These are phyloP conservation scores for Solanum rostratum DNA, from an alignment of 257 asterid genomes.

Conservation along the genomic window DNA sequence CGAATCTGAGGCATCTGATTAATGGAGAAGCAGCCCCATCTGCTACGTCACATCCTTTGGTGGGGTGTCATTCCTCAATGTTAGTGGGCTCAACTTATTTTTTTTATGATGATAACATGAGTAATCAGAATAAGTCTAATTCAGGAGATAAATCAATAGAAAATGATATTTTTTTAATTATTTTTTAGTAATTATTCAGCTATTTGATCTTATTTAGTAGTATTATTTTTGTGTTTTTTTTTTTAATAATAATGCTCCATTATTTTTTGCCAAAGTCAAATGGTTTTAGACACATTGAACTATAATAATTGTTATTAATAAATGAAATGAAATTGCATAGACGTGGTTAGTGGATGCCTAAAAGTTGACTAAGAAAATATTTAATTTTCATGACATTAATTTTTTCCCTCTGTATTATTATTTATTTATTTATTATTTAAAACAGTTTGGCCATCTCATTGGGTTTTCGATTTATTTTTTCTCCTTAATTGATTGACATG, in stretches of 20 bases:
- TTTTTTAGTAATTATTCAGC: neutral
- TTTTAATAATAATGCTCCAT: neutral
- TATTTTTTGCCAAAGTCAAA: neutral
- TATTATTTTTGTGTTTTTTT: neutral
- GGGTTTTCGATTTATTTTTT: neutral
- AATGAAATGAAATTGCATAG: neutral
- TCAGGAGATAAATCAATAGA: too few species aligned
- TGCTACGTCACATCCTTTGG: too few species aligned
- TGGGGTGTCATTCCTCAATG: neutral
- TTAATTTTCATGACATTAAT: neutral
- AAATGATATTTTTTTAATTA: too few species aligned
- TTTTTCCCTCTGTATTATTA: neutral
- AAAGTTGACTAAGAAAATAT: neutral
- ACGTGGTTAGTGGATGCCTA: neutral
- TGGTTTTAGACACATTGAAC: neutral
- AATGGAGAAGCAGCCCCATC: too few species aligned
- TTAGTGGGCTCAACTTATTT: neutral
- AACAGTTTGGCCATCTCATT: neutral
- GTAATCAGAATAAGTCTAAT: neutral
- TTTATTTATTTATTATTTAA: neutral
- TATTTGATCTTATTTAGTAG: neutral
- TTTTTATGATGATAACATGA: neutral
- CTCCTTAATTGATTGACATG: neutral
- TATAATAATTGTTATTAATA: neutral
- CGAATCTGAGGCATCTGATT: too few species aligned